These are phyloP conservation scores for Pleurotus tuber-regium DNA, from an alignment of 768 basidiomycete genomes.

Conservation along the genomic window DNA sequence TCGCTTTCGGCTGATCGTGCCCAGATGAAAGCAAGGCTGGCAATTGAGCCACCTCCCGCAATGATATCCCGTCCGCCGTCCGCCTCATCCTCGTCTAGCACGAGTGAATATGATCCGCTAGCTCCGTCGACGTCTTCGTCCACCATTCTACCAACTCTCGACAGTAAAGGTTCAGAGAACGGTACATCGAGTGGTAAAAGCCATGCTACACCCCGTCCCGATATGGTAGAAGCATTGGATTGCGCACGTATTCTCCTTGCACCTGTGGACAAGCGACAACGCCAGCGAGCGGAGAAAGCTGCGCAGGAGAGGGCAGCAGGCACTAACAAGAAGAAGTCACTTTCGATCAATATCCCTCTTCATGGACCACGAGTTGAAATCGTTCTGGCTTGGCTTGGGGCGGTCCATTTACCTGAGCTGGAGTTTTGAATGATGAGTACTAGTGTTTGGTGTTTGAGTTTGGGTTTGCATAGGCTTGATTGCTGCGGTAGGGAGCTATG, in stretches of 20 bases:
- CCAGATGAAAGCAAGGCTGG: constrained; percentile 37
- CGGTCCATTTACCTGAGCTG: constrained; percentile 74
- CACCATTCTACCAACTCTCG: constrained; percentile 8
- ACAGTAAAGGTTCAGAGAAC: neutral
- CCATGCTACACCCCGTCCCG: constrained; percentile 21
- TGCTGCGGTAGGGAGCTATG: neutral
- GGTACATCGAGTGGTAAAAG: constrained; percentile 16
- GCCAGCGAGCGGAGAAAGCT: constrained; percentile 52
- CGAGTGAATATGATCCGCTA: constrained; percentile 13
- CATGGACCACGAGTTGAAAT: constrained; percentile 87
- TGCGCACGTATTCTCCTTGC: constrained; percentile 70
- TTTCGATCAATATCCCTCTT: constrained; percentile 76
- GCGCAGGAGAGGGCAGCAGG: constrained; percentile 47
- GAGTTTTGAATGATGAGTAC: constrained; percentile 43
- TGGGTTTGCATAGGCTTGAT: neutral
- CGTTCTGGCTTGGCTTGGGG: constrained; percentile 81
- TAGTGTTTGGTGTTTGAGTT: too few species aligned
- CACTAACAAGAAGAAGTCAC: constrained; percentile 57
- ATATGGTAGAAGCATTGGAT: constrained; percentile 59
- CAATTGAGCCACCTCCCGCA: constrained; percentile 38
- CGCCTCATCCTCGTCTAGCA: constrained; percentile 18
- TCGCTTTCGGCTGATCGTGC: constrained; percentile 34
- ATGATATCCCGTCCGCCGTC: constrained; percentile 23
- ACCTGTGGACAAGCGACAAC: constrained; percentile 64
- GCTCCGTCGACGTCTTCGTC: constrained; percentile 13